Conservation (phyloP, 176 grass and related monocot species). For the Elymus sibiricus region DNA sequence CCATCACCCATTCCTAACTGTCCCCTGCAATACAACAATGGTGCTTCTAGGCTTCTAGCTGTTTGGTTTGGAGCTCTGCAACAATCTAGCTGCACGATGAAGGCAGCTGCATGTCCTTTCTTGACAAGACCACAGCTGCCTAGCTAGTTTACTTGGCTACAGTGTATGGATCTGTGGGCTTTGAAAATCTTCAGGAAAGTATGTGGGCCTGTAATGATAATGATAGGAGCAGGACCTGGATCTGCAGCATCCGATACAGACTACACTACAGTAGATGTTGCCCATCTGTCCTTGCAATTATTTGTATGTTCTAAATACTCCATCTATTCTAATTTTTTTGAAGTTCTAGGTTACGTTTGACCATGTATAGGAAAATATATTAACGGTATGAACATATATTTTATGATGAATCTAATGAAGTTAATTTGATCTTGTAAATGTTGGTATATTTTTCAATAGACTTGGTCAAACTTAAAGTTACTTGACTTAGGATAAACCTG, state of each 20-base stretch:
- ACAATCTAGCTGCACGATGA: not conserved
- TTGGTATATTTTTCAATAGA: no score
- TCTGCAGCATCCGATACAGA: not conserved
- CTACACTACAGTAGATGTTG: not conserved
- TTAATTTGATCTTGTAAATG: no score
- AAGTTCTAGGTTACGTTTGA: no score
- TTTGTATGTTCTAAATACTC: not conserved
- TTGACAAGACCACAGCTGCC: not conserved
- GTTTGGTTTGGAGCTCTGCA: not conserved
- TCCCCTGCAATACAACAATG: slow-evolving; percentile 5
- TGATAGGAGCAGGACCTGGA: not conserved
- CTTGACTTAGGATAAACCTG: no score
- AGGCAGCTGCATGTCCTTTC: not conserved
- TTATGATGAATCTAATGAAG: no score
- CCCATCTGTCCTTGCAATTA: no score
- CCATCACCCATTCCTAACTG: slow-evolving; percentile 20
- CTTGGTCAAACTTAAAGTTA: no score
- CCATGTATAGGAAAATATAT: no score
- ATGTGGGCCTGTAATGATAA: not conserved
- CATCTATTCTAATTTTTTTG: not conserved
- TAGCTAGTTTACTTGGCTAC: not conserved
- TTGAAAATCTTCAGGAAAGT: not conserved
- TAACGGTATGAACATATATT: no score
- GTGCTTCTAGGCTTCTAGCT: slow-evolving; percentile 2
- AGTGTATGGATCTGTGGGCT: not conserved